Evolutionary conservation across 331 rosid species (phyloP).

Genomic region (Erythrophleum ivorense): DNA sequence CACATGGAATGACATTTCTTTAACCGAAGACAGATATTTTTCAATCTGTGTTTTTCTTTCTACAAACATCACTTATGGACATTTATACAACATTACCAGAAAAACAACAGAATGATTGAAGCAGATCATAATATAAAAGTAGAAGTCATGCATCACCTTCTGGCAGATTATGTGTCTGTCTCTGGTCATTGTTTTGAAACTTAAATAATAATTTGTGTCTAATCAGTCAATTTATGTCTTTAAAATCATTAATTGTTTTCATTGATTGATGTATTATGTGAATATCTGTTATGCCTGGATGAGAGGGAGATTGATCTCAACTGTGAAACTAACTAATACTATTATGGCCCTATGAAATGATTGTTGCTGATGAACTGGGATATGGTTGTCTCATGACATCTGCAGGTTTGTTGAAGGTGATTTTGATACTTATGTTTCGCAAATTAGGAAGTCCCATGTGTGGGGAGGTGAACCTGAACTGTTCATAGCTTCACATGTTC

Average conservation of each 20-base stretch:
- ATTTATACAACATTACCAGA: neutral
- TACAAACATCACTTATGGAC: neutral
- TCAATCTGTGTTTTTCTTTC: neutral
- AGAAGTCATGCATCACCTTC: neutral
- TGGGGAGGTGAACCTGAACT: conserved; percentile 99
- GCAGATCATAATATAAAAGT: neutral
- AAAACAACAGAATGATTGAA: neutral
- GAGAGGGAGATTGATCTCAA: neutral
- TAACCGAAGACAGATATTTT: neutral
- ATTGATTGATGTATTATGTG: neutral
- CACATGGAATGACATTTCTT: neutral
- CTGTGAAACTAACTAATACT: neutral
- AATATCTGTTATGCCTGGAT: neutral
- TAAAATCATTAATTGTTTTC: neutral
- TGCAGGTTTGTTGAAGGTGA: conserved; percentile 97
- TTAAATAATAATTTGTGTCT: neutral
- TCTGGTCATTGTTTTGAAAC: conserved; percentile 1
- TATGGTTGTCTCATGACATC: conserved; percentile 34
- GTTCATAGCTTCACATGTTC: conserved; percentile 93
- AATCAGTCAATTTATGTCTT: neutral
- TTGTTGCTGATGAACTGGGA: conserved; percentile 36
- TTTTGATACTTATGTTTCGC: conserved; percentile 75
- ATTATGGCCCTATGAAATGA: neutral
- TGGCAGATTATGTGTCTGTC: neutral
- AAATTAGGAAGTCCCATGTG: conserved; percentile 73